Evolutionary conservation across 345 rosid genomes (phyloP), one percentile per base, ranked within the genome.

Genomic region (Nephelium lappaceum): DNA sequence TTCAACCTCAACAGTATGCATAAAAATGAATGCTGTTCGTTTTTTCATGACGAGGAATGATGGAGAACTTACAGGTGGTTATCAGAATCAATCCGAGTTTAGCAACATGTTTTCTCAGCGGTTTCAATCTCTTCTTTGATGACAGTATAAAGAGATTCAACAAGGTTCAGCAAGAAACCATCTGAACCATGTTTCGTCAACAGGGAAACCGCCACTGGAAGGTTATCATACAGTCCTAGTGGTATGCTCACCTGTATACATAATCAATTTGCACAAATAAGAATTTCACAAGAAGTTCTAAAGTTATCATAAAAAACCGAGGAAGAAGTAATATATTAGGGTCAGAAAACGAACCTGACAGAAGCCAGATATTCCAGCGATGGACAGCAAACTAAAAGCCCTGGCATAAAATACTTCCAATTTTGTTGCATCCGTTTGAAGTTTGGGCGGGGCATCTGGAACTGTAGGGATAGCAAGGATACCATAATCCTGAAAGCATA

Each of bases 381-480:
- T 81, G 1, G 95, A 91, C 67, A 91, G 87, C 85, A 93, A 88
- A 85, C 95, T 86, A 27, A 89, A 95, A 65, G 97, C 91, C 86
- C 85, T 85, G 41, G 81, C 86, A 11, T 87, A 81, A 78, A 88
- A 86, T 18, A 77, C 57, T 79, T 93, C 97, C 18, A 91, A 83
- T 58, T 83, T 73, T 0, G 82, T 71, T 71, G 91, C 75, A 76
- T 93, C 92, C 43, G 85, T 86, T 55, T 90, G 84, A 12, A 91
- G 88, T 80, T 93, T 89, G 11, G 98, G 98, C 63, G 96, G 98
- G 75, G 84, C 92, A 57, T 90, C 96, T 62, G 97, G 95, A 61
- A 90, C 90, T 3, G 95, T 91, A 1, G 99, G 99, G 80, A 93
- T 87, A 42, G 86, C 96, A 41, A 93, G 91, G 75, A 95, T 72